phyloP scores from a whole-genome alignment of 2,329 filamentous ascomycete genomes.

The Didymella keratinophila region DNA sequence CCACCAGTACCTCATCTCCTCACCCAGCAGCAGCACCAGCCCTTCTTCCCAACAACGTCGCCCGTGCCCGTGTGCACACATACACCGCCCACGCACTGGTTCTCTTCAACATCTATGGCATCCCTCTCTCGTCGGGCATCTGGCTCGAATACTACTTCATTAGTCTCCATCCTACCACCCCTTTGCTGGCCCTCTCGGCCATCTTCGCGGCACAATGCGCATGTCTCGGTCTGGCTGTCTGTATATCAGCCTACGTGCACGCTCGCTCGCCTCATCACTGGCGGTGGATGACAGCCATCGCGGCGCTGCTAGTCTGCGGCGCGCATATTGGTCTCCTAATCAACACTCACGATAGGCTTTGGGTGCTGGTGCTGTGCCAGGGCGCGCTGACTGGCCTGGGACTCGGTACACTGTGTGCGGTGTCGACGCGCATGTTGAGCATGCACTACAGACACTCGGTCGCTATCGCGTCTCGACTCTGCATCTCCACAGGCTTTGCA shows the following conservation, averaged over 20 bases:
- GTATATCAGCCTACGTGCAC: slow-evolving; percentile 15
- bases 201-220: slow-evolving; percentile 26
- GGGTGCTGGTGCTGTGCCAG: slow-evolving; percentile 14
- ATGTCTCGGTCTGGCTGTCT: slow-evolving; percentile 22
- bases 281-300: slow-evolving; percentile 9
- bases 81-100: slow-evolving; percentile 34
- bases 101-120: slow-evolving; percentile 36
- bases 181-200: slow-evolving; percentile 19
- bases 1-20: no score
- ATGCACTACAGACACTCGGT: slow-evolving; percentile 35
- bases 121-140: slow-evolving; percentile 34
- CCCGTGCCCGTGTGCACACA: slow-evolving; percentile 6
- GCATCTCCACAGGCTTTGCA: slow-evolving; percentile 27
- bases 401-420: slow-evolving; percentile 27
- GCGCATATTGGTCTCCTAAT: neutral
- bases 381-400: slow-evolving; percentile 26
- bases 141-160: slow-evolving; percentile 38
- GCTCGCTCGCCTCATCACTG: slow-evolving; percentile 2
- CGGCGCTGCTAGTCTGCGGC: slow-evolving; percentile 1
- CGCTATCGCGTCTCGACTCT: slow-evolving; percentile 47
- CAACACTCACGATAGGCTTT: neutral
- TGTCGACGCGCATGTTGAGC: slow-evolving; percentile 26
- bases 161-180: neutral
- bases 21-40: no score
- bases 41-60: neutral